Conservation (phyloP, 73 alveolate genomes). For the Stentor roeselii region DNA sequence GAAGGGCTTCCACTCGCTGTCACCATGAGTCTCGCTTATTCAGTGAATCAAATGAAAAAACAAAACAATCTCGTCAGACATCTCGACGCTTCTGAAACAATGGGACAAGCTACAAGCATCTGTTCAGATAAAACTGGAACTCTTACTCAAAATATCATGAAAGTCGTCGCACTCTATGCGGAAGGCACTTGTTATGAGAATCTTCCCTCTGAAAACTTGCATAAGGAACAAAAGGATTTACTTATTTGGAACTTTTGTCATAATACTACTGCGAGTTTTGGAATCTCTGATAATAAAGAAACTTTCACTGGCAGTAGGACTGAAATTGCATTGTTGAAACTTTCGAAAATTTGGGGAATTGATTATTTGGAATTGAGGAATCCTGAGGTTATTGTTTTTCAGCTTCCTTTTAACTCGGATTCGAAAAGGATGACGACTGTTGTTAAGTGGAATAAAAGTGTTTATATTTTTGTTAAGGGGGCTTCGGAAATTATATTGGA, state of each 20-base stretch:
- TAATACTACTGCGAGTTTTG: background rate
- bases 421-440: constrained; percentile 87
- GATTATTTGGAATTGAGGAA: constrained; percentile 30
- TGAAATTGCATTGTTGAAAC: constrained; percentile 61
- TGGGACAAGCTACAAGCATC: constrained; percentile 94
- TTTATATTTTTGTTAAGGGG: constrained; percentile 50
- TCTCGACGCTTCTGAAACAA: constrained; percentile 90
- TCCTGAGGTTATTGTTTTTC: constrained; percentile 31
- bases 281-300: constrained; percentile 40
- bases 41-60: constrained; percentile 91
- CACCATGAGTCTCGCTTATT: constrained; percentile 87
- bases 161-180: constrained; percentile 46
- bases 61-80: constrained; percentile 91
- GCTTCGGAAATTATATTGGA: constrained; percentile 53
- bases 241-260: constrained; percentile 27
- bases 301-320: constrained; percentile 61
- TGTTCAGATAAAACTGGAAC: constrained; percentile 97
- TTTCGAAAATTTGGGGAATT: constrained; percentile 38
- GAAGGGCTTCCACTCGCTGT: constrained; percentile 98
- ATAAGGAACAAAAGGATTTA: constrained; percentile 2
- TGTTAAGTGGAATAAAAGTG: constrained; percentile 19
- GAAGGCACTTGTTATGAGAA: constrained; percentile 37
- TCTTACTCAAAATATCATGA: constrained; percentile 90
- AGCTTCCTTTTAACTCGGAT: constrained; percentile 87
- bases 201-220: constrained; percentile 19